These are phyloP conservation scores for Leishmania mexicana DNA, from an alignment of 208 protist species.

Conservation along the genomic window DNA sequence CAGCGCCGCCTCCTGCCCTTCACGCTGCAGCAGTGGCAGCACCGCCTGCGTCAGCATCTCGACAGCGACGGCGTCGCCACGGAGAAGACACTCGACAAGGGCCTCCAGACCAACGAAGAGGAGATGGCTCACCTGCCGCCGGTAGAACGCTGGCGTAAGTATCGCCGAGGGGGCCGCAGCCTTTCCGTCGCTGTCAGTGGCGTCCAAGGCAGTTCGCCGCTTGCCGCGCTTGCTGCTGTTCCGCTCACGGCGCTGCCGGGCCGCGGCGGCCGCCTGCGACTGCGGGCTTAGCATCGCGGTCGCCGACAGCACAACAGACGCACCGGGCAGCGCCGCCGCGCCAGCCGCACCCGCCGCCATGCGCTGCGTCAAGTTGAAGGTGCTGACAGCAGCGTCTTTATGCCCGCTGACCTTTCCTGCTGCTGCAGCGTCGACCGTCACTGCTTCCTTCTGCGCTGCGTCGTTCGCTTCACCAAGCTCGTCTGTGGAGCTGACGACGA, in stretches of 20 bases:
- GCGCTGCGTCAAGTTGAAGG: neutral
- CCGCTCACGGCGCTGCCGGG: neutral
- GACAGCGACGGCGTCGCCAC: slow-evolving; percentile 27
- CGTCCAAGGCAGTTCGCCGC: neutral
- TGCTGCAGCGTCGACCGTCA: neutral
- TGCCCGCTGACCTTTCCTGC: neutral
- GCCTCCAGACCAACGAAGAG: slow-evolving; percentile 14
- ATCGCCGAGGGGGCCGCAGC: neutral
- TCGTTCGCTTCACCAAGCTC: neutral
- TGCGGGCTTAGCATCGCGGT: slow-evolving; percentile 1
- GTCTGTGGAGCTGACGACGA: slow-evolving; percentile 10
- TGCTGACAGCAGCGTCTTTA: neutral
- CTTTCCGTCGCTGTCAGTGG: neutral
- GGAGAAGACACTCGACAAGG: slow-evolving; percentile 27
- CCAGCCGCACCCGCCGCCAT: neutral
- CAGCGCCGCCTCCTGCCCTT: slow-evolving; percentile 25
- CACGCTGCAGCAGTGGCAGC: slow-evolving; percentile 29
- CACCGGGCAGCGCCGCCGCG: neutral
- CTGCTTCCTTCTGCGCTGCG: neutral
- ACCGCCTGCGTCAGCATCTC: slow-evolving; percentile 11
- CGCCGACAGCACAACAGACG: neutral
- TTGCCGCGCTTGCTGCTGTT: neutral
- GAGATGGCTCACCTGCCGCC: slow-evolving; percentile 6
- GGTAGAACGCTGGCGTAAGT: slow-evolving; percentile 23
- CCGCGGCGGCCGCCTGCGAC: slow-evolving; percentile 1